Base-by-base conservation (phyloP, 1,284 basidiomycete genomes). In the Blastosporella zonata region DNA sequence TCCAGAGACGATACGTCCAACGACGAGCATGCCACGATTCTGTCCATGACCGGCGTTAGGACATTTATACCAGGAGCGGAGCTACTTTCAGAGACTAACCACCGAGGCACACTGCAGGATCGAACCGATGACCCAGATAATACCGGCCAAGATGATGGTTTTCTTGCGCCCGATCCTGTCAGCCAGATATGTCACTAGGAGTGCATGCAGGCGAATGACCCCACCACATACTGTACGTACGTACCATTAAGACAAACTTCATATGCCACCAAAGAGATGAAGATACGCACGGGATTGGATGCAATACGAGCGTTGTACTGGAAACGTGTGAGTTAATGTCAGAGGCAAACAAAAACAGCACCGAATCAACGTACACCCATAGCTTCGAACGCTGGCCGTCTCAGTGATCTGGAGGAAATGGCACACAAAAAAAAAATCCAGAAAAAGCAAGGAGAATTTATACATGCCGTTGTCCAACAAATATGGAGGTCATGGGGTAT, bases 131-230 rank as follows among this genome's bases (percentile, higher is more conserved):
- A 88, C 71, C 86, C 87, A 90, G 51, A 90, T 74, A 38, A 82
- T 61, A 45, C 82, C 84, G 43, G 79, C 72, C 13, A 84, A 53
- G 47, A 86, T 81, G 59, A 87, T 72, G 8, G 78, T 81, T 46
- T 70, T 77, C 66, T 81, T 87, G 47, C 84, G 78, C 29, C 87
- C 87, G 21, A 88, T 62, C 22, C 66, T 63, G 60, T 89, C 87
- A 17, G 81, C 84, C 27, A 89, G 72, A 40, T 73, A 69, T 2
- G 78, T 77, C 29, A 84, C 83, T 15, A 74, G 62, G 20, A 87
- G 73, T 1, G 84, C 75, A 90, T 89, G 63, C 85, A 87, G 66
- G 87, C 85, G 67, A 90, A 89, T 13, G 83, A 80, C 23, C 87
- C 86, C 46, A 86, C 84, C 53, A 86, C 64, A 63, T 86, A 87